Conservation (phyloP, 352 stramenopile genomes). For the Pythium insidiosum region DNA sequence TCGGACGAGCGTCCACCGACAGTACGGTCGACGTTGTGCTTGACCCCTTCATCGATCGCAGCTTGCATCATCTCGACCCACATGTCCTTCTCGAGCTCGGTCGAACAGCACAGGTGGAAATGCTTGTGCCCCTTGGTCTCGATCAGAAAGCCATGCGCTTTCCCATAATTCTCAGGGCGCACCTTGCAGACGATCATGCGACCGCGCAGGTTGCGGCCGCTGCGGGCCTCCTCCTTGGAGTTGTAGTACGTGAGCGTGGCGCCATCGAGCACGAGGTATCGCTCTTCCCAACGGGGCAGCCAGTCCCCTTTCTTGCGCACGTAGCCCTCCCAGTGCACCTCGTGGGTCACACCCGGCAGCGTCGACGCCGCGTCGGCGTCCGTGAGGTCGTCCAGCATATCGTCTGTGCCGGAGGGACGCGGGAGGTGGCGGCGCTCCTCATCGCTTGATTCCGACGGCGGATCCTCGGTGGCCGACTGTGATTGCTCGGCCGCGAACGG, state of each 20-base stretch:
- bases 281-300: constrained; percentile 86
- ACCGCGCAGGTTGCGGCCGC: constrained; percentile 67
- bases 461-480: too few relatives aligned
- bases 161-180: constrained; percentile 80
- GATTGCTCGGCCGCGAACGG: too few relatives aligned
- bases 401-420: constrained; percentile 3
- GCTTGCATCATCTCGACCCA: constrained; percentile 90
- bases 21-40: constrained; percentile 22
- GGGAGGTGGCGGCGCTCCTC: too few relatives aligned
- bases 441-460: too few relatives aligned
- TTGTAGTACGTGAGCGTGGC: constrained; percentile 84
- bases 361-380: constrained; percentile 27
- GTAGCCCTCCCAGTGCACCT: constrained; percentile 86
- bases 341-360: constrained; percentile 36
- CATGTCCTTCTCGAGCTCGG: constrained; percentile 87
- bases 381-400: constrained; percentile 28
- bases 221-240: constrained; percentile 79
- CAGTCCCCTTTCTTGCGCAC: constrained; percentile 87
- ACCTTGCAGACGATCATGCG: constrained; percentile 80
- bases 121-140: constrained; percentile 86
- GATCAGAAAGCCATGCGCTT: constrained; percentile 81
- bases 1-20: constrained; percentile 11
- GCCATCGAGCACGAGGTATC: constrained; percentile 82
- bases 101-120: constrained; percentile 83
- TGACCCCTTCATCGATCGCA: constrained; percentile 68